These are phyloP conservation scores for Eucalyptus regnans DNA, from an alignment of 345 rosid genomes.

Conservation along the genomic window DNA sequence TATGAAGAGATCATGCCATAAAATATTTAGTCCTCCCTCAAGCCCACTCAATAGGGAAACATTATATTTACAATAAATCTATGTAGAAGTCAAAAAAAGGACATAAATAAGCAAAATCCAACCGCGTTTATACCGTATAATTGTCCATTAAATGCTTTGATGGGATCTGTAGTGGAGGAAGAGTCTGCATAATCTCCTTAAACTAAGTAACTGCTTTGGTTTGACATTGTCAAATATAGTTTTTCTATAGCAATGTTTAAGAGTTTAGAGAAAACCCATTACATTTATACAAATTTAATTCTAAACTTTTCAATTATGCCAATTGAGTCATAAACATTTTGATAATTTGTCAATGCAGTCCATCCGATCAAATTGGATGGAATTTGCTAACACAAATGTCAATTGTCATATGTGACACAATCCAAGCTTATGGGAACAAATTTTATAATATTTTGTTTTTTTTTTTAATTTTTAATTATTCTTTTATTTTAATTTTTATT, in stretches of 20 bases:
- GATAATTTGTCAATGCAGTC: not conserved
- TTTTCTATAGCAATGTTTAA: not conserved
- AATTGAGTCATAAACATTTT: too few species aligned
- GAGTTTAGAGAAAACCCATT: not conserved
- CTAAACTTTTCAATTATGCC: too few species aligned
- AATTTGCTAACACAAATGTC: not conserved
- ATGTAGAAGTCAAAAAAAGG: not conserved
- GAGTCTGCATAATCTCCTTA: too few species aligned
- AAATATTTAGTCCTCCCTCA: not conserved
- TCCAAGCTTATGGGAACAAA: not conserved
- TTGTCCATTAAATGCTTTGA: not conserved
- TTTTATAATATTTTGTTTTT: too few species aligned
- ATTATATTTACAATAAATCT: not conserved
- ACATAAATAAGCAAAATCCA: not conserved
- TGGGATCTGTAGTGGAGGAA: too few species aligned
- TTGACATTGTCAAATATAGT: not conserved
- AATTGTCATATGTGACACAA: not conserved
- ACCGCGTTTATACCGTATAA: not conserved
- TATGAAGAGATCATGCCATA: not conserved
- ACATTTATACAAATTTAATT: too few species aligned
- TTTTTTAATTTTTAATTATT: fast-evolving
- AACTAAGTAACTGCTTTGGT: too few species aligned
- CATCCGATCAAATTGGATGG: fast-evolving
- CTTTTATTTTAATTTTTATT: too few species aligned
- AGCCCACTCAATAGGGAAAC: not conserved